Evolutionary conservation across 148 eudicot genomes (phyloP).

Genomic region (Mesembryanthemum crystallinum): DNA sequence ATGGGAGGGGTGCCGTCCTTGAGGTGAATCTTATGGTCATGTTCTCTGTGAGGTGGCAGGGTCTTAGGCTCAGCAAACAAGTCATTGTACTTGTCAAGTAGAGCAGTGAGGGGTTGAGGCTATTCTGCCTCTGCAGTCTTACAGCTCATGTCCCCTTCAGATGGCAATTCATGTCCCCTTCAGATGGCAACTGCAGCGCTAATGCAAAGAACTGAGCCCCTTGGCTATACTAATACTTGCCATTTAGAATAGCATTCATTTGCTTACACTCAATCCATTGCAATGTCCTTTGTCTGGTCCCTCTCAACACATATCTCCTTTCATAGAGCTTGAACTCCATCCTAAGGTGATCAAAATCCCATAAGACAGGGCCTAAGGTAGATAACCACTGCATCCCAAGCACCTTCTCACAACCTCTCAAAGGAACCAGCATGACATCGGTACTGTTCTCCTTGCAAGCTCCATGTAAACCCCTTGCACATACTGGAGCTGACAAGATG

Average conservation of each 20-base stretch:
- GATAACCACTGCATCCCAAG: background rate
- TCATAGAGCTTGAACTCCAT: background rate
- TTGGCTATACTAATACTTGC: background rate
- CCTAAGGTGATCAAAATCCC: background rate
- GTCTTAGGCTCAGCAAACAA: background rate
- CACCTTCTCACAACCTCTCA: background rate
- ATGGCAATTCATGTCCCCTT: background rate
- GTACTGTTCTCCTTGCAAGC: background rate
- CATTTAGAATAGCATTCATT: no score
- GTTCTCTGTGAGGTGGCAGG: no score
- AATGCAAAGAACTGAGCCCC: background rate
- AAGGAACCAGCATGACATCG: background rate
- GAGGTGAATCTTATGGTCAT: no score
- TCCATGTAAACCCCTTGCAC: background rate
- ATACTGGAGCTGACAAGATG: background rate
- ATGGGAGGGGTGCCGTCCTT: no score
- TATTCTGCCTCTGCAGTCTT: background rate
- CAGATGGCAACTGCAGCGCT: background rate
- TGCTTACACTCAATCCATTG: background rate
- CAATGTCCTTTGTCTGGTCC: background rate
- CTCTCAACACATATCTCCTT: background rate
- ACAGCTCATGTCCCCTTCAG: background rate
- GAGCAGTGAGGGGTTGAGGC: background rate
- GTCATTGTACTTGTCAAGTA: background rate
- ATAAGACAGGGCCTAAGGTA: background rate